These are phyloP conservation scores for Nymphaea colorata DNA, from an alignment of 164 flowering plant genomes.

Conservation along the genomic window DNA sequence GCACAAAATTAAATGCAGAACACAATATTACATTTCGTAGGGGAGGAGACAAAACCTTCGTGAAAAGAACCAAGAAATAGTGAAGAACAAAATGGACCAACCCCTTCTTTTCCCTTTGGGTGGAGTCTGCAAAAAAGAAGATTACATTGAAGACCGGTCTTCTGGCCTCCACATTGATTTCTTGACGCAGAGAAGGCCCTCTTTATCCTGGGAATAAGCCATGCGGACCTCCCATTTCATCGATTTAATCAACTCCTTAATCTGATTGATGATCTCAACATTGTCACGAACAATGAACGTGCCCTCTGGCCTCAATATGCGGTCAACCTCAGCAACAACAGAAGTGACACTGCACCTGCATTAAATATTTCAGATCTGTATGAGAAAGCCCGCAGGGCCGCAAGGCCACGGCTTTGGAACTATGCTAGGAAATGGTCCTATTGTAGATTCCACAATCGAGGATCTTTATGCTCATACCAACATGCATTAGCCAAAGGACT, in stretches of 20 bases:
- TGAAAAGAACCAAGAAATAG: not conserved
- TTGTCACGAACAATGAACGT: slow-evolving; percentile 75
- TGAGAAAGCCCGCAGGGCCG: no score
- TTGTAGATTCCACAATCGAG: no score
- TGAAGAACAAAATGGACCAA: no score
- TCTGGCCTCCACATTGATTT: slow-evolving; percentile 80
- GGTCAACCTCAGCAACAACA: slow-evolving; percentile 72
- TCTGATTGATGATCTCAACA: slow-evolving; percentile 43
- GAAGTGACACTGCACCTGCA: slow-evolving; percentile 59
- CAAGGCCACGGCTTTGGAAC: no score
- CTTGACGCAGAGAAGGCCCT: slow-evolving; percentile 59
- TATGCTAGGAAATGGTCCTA: no score
- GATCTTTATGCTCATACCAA: no score
- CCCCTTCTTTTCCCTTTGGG: not conserved
- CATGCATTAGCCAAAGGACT: no score
- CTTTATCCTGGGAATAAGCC: slow-evolving; percentile 61
- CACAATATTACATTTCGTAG: not conserved
- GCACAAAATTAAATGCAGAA: not conserved
- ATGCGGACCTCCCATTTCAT: slow-evolving; percentile 79
- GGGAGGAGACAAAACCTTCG: not conserved
- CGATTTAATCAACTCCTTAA: slow-evolving; percentile 51
- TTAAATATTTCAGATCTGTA: not conserved
- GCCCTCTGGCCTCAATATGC: slow-evolving; percentile 87
- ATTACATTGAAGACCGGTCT: slow-evolving; percentile 14
- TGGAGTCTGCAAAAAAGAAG: not conserved